These are phyloP conservation scores for thale cress (Arabidopsis thaliana) DNA, from an alignment of 345 rosid species.

Conservation along the genomic window TAIR10.1 NC_003075.7:16393001-16393500, in stretches of 20 bases:
- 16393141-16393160: constrained; percentile 13
- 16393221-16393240: background rate
- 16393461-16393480: constrained; percentile 23
- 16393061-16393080: background rate
- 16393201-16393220: background rate
- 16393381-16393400: constrained; percentile 25
- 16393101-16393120: background rate
- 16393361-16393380: constrained; percentile 17
- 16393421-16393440: background rate
- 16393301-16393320: background rate
- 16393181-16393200: background rate
- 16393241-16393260: constrained; percentile 10
- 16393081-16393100: background rate
- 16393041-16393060: background rate
- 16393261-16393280: constrained; percentile 2
- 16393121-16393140: constrained; percentile 1
- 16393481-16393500: constrained; percentile 8
- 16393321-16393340: constrained; percentile 6
- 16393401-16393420: background rate
- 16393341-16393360: constrained; percentile 23
- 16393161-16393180: background rate
- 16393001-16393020: background rate
- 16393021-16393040: background rate
- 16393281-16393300: constrained; percentile 23
- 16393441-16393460: constrained; percentile 13